Evolutionary conservation across 768 basidiomycete genomes (phyloP), one percentile per base, ranked within the genome.

Genomic region (Psilocybe cyanescens): DNA sequence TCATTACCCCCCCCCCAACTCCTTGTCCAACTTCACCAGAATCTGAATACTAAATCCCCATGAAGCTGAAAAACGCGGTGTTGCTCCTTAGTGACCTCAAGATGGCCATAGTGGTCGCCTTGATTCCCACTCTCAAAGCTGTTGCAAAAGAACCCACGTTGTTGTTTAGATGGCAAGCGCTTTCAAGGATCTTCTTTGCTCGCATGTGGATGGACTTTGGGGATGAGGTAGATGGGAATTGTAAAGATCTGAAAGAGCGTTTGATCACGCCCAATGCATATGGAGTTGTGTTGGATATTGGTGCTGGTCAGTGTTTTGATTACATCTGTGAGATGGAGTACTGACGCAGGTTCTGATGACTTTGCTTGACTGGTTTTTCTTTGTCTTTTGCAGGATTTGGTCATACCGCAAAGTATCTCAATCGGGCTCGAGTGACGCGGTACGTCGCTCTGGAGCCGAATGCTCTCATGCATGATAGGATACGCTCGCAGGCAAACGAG

Each of bases 391-490:
- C 35, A 90, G 90, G 87, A 0, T 78, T 84, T 59, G 91, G 91
- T 0, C 89, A 90, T 67, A 84, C 82, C 0, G 74, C 81, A 11
- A 77, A 76, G 31, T 92, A 92, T 66, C 81, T 94, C 24, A 81
- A 90, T 58, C 75, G 70, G 31, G 61, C 67, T 1, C 76, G 73
- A 30, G 86, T 92, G 17, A 81, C 83, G 1, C 84, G 78, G 69
- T 92, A 92, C 64, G 75, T 92, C 51, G 91, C 90, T 1, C 70
- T 92, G 4, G 91, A 92, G 67, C 91, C 91, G 5, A 92, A 91
- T 65, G 57, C 63, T 4, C 72, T 76, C 57, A 90, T 91, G 89
- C 89, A 92, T 67, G 58, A 74, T 4, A 68, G 77, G 16, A 82
- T 93, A 39, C 81, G 85, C 28, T 69, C 67, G 1, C 68, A 71